Evolutionary conservation across 106 monocot species (phyloP).

Genomic region (Acanthochlamys bracteata): DNA sequence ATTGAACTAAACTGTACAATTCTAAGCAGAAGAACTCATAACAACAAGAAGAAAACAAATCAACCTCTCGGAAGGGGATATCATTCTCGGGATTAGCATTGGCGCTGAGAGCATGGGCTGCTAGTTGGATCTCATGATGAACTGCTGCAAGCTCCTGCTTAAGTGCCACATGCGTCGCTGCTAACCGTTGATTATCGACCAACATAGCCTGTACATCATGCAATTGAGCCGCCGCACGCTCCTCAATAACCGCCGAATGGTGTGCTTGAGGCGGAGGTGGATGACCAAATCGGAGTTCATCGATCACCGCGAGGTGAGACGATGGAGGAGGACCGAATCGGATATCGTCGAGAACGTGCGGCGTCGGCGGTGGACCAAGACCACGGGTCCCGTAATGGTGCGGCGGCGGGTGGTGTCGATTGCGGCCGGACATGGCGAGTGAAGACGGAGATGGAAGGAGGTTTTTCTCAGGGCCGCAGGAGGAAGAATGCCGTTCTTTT

Average conservation of each 20-base stretch:
- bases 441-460: no score
- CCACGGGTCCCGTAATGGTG: neutral
- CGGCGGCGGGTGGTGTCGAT: neutral
- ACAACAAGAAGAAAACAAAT: no score
- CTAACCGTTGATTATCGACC: slow-evolving; percentile 77
- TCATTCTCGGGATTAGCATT: slow-evolving; percentile 40
- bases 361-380: no score
- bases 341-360: no score
- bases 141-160: slow-evolving; percentile 71
- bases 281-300: no score
- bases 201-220: slow-evolving; percentile 70
- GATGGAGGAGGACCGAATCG: no score
- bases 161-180: slow-evolving; percentile 89
- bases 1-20: no score
- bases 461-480: no score
- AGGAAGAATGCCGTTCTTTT: no score
- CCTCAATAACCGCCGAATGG: slow-evolving; percentile 28
- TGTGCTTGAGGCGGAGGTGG: no score
- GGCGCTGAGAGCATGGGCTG: slow-evolving; percentile 11
- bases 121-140: slow-evolving; percentile 53
- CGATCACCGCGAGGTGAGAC: no score
- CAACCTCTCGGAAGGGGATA: slow-evolving; percentile 40
- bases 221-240: slow-evolving; percentile 47
- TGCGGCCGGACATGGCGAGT: neutral
- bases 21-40: no score